Percentiles rank a stretch among this genome's conserved stretches.
Evolutionary conservation across 768 basidiomycete species (phyloP).

Genomic region (Boletus pseudopeckii): DNA sequence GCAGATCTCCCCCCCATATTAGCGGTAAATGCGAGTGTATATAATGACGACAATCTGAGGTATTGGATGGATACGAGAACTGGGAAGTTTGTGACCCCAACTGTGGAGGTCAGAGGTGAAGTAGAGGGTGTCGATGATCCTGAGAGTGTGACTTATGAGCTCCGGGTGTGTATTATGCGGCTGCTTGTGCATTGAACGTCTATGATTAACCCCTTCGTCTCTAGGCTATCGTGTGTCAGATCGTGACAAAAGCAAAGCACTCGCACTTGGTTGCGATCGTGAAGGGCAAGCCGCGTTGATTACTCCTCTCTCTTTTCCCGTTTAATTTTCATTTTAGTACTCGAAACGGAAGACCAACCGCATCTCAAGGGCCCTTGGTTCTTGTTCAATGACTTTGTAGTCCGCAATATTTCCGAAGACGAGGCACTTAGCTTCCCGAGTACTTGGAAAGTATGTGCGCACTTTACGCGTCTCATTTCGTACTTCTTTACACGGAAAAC

Average conservation of each 20-base stretch:
- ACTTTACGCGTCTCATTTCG: not conserved
- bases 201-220: not conserved
- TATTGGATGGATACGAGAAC: constrained; percentile 65
- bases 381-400: constrained; percentile 95
- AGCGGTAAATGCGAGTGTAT: constrained; percentile 80
- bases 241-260: constrained; percentile 63
- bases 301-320: not conserved
- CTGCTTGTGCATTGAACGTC: not conserved
- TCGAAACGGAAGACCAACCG: constrained; percentile 52
- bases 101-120: constrained; percentile 56
- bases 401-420: constrained; percentile 76
- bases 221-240: constrained; percentile 80
- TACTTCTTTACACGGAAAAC: constrained; percentile 15
- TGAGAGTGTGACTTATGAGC: constrained; percentile 58
- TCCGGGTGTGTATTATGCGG: constrained; percentile 60
- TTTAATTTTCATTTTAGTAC: constrained; percentile 47
- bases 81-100: constrained; percentile 53
- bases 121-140: constrained; percentile 55
- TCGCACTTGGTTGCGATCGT: constrained; percentile 88
- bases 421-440: constrained; percentile 86
- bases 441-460: constrained; percentile 81
- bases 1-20: constrained; percentile 77
- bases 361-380: constrained; percentile 68
- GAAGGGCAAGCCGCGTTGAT: constrained; percentile 48
- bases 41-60: constrained; percentile 67